Conservation (phyloP, 2,329 filamentous ascomycete genomes). For the Pseudogymnoascus sp. region DNA sequence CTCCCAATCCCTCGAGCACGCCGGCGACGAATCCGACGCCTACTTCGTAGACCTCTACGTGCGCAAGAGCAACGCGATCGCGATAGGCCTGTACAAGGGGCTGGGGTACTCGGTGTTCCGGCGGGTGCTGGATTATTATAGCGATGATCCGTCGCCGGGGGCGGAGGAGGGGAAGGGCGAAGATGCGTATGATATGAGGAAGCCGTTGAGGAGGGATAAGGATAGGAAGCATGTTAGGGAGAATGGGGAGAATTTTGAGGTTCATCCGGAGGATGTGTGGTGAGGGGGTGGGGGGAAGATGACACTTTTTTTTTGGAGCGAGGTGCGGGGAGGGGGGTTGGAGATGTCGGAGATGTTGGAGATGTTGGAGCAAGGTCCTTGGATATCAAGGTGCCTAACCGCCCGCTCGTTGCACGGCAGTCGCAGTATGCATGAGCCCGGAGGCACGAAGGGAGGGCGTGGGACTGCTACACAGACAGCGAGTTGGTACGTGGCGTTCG, state of each 20-base stretch:
- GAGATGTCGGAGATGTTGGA: neutral
- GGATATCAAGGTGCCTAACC: neutral
- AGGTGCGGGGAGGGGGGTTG: neutral
- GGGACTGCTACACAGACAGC: neutral
- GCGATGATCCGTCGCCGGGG: conserved; percentile 64
- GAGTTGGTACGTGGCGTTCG: neutral
- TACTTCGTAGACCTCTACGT: conserved; percentile 98
- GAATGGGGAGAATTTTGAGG: conserved; percentile 70
- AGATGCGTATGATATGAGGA: conserved; percentile 96
- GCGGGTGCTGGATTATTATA: conserved; percentile 86
- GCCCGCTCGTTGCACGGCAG: neutral
- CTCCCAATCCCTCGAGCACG: conserved; percentile 71
- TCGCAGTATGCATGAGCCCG: neutral
- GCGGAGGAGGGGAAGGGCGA: conserved; percentile 65
- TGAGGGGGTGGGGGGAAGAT: conserved; percentile 29
- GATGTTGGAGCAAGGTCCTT: neutral
- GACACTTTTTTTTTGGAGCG: neutral
- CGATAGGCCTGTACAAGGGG: conserved; percentile 79
- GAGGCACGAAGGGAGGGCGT: neutral
- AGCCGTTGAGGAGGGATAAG: conserved; percentile 74
- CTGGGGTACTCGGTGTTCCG: conserved; percentile 91
- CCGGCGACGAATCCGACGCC: conserved; percentile 70
- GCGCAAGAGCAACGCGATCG: conserved; percentile 75
- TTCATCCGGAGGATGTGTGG: conserved; percentile 82
- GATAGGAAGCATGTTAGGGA: conserved; percentile 67